These are phyloP conservation scores for Sporothrix schenckii DNA, from an alignment of 2,329 filamentous ascomycete species.

Conservation along the genomic window DNA sequence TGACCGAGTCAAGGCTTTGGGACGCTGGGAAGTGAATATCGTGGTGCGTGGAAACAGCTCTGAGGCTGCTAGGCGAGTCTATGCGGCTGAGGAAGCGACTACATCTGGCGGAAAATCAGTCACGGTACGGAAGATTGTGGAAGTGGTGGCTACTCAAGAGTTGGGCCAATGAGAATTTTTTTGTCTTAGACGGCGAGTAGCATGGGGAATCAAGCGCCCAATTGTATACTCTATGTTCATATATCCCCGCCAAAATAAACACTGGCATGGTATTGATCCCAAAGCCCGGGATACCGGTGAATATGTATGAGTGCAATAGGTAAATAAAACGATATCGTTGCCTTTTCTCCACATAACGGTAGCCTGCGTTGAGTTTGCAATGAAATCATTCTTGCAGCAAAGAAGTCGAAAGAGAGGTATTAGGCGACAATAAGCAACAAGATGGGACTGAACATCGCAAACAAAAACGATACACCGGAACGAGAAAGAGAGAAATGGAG, in stretches of 20 bases:
- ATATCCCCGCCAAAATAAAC: background rate
- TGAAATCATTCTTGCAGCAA: background rate
- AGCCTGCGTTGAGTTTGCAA: background rate
- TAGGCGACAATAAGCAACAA: constrained; percentile 32
- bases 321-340: background rate
- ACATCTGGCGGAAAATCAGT: constrained; percentile 32
- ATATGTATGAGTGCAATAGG: background rate
- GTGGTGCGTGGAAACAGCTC: constrained; percentile 37
- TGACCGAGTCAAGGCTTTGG: constrained; percentile 49
- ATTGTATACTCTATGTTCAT: constrained; percentile 13
- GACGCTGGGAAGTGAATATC: constrained; percentile 48
- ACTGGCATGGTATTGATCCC: no score
- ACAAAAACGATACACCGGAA: background rate
- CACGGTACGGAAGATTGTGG: constrained; percentile 43
- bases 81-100: background rate
- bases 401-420: background rate
- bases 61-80: background rate
- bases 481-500: background rate
- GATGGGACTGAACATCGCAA: background rate
- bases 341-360: constrained; percentile 17
- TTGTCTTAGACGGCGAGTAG: no score
- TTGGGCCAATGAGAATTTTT: constrained; percentile 8
- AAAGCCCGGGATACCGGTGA: background rate
- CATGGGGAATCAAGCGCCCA: background rate
- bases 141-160: constrained; percentile 43